phyloP scores from a whole-genome alignment of 225 moss, liverwort and hornwort genomes.

The Polytrichum formosum region DNA sequence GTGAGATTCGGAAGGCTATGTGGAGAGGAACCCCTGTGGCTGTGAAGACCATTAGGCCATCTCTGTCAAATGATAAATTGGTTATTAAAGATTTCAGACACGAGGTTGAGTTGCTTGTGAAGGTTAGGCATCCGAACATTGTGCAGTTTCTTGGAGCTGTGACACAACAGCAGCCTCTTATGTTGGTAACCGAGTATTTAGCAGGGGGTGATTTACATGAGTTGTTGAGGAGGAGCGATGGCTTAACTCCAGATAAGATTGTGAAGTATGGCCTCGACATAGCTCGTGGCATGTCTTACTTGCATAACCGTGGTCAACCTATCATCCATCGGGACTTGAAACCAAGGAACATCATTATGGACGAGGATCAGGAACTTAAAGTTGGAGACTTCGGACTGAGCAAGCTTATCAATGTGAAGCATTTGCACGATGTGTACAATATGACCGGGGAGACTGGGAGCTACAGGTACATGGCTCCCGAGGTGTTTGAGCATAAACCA shows the following conservation, averaged over 20 bases:
- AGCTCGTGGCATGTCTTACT: constrained; percentile 75
- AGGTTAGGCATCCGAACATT: constrained; percentile 81
- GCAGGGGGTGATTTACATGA: constrained; percentile 76
- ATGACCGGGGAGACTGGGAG: constrained; percentile 97
- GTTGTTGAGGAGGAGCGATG: constrained; percentile 35
- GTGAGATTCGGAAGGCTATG: constrained; percentile 70
- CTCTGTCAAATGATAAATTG: constrained; percentile 70
- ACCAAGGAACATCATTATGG: constrained; percentile 77
- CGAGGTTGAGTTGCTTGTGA: constrained; percentile 86
- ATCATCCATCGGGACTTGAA: constrained; percentile 89
- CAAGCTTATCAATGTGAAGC: constrained; percentile 68
- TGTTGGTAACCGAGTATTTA: constrained; percentile 85
- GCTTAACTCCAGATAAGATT: constrained; percentile 24
- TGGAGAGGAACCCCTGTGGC: constrained; percentile 92
- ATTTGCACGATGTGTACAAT: constrained; percentile 71
- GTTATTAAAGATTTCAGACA: constrained; percentile 83
- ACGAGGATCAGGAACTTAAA: constrained; percentile 65
- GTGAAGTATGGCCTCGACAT: constrained; percentile 76
- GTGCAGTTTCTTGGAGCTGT: constrained; percentile 91
- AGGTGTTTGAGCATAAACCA: constrained; percentile 73
- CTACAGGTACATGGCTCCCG: constrained; percentile 96
- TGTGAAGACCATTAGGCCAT: constrained; percentile 77
- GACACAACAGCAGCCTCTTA: constrained; percentile 60
- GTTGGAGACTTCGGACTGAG: constrained; percentile 85
- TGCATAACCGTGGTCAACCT: constrained; percentile 67